Conservation (phyloP, 2,329 filamentous ascomycete genomes). For the Botrytis squamosa region DNA sequence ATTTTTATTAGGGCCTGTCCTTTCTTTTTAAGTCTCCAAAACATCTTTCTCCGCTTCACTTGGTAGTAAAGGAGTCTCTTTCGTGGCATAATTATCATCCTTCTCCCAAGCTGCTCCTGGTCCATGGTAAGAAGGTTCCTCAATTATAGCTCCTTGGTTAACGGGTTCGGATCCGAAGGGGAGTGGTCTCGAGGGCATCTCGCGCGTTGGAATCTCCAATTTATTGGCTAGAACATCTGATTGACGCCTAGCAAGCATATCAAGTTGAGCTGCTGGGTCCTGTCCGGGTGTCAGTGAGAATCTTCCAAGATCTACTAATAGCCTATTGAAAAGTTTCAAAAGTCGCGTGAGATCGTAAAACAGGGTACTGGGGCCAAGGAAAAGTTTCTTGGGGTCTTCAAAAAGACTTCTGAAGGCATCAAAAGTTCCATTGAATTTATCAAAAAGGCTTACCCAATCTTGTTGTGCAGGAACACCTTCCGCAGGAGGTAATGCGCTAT, state of each 20-base stretch:
- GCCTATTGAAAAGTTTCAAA: slow-evolving; percentile 14
- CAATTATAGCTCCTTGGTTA: slow-evolving; percentile 41
- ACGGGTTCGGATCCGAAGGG: slow-evolving; percentile 56
- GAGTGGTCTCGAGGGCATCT: slow-evolving; percentile 50
- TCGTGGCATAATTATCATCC: slow-evolving; percentile 44
- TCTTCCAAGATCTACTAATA: slow-evolving; percentile 14
- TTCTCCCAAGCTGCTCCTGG: slow-evolving; percentile 54
- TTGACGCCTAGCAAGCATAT: slow-evolving; percentile 67
- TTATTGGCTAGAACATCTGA: slow-evolving; percentile 58
- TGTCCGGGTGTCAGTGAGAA: slow-evolving; percentile 42
- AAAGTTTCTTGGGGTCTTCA: slow-evolving; percentile 8
- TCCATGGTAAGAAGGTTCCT: slow-evolving; percentile 50
- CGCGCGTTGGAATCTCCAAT: slow-evolving; percentile 43
- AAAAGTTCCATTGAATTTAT: slow-evolving; percentile 29
- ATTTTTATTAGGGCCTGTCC: neutral
- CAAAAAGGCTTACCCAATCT: slow-evolving; percentile 84
- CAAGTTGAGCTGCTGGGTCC: slow-evolving; percentile 69
- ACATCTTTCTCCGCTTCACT: slow-evolving; percentile 39
- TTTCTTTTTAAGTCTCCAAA: slow-evolving; percentile 29
- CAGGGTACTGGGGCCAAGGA: neutral
- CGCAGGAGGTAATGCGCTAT: slow-evolving; percentile 66
- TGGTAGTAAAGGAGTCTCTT: slow-evolving; percentile 40
- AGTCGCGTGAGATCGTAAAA: slow-evolving; percentile 17
- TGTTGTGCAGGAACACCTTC: slow-evolving; percentile 82
- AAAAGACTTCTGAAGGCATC: slow-evolving; percentile 19